phyloP scores from a whole-genome alignment of 2,329 filamentous ascomycete species.

The Akanthomyces lecanii region DNA sequence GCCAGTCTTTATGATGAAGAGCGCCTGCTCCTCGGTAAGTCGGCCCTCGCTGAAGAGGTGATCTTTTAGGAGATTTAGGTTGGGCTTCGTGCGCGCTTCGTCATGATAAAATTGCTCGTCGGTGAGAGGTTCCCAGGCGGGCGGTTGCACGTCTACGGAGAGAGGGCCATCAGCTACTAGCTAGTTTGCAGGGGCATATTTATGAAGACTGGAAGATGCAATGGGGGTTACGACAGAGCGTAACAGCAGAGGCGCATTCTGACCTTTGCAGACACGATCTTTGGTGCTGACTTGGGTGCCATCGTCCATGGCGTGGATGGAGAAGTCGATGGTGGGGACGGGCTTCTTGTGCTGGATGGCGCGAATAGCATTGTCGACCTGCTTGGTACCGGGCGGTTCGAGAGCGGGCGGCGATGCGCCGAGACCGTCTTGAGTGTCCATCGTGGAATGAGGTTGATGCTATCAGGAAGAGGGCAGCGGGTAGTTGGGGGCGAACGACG shows the following conservation, averaged over 20 bases:
- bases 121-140: slow-evolving; percentile 85
- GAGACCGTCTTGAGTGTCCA: slow-evolving; percentile 8
- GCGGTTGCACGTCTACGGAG: slow-evolving; percentile 84
- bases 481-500: neutral
- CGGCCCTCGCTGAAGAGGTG: slow-evolving; percentile 97
- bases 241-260: slow-evolving; percentile 20
- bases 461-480: neutral
- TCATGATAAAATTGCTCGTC: slow-evolving; percentile 94
- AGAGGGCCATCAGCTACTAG: slow-evolving; percentile 7
- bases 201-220: neutral
- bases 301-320: slow-evolving; percentile 97
- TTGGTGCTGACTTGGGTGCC: slow-evolving; percentile 89
- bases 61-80: slow-evolving; percentile 92
- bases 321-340: slow-evolving; percentile 96
- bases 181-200: neutral
- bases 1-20: slow-evolving; percentile 89
- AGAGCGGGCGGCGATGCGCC: slow-evolving; percentile 40
- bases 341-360: slow-evolving; percentile 94
- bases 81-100: slow-evolving; percentile 79
- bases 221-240: neutral
- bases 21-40: slow-evolving; percentile 91
- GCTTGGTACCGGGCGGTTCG: slow-evolving; percentile 48
- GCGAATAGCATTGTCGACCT: slow-evolving; percentile 85
- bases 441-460: neutral
- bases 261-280: slow-evolving; percentile 98